A percentile compares a stretch with the other conserved stretches of the same genome.
Conservation (phyloP, 805 yeast genomes). For the Schwanniomyces yamadae region DNA sequence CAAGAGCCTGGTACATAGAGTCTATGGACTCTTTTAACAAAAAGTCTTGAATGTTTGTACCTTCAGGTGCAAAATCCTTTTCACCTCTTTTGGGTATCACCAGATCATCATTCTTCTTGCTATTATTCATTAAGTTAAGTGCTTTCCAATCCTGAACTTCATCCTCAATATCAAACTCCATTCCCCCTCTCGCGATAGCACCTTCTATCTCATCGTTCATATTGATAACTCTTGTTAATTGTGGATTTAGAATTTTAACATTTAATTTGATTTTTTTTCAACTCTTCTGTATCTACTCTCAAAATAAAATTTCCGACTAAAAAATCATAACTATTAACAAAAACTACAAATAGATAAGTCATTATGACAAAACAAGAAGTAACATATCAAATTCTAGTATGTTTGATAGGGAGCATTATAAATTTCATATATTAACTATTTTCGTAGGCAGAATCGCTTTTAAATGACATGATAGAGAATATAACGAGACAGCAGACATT, state of each 20-base stretch:
- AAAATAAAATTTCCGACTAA: neutral
- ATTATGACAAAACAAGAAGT: constrained; percentile 17
- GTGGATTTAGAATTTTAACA: too few relatives aligned
- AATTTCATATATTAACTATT: constrained; percentile 11
- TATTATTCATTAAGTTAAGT: constrained; percentile 6
- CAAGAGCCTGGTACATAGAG: constrained; percentile 72
- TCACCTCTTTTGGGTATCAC: constrained; percentile 71
- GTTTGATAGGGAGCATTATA: constrained; percentile 5
- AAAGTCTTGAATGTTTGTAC: constrained; percentile 51
- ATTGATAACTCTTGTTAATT: too few relatives aligned
- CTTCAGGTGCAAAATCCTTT: constrained; percentile 85
- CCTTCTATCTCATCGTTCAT: constrained; percentile 2
- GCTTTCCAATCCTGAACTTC: constrained; percentile 37
- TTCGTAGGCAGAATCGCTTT: constrained; percentile 38
- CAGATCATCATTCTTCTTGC: constrained; percentile 3
- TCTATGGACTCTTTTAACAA: constrained; percentile 53
- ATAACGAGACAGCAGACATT: constrained; percentile 33
- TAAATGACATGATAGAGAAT: constrained; percentile 32
- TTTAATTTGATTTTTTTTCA: too few relatives aligned
- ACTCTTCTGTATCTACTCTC: too few relatives aligned
- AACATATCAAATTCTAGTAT: constrained; percentile 21
- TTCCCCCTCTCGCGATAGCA: constrained; percentile 3
- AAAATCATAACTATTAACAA: too few relatives aligned
- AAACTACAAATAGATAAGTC: too few relatives aligned
- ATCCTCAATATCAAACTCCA: constrained; percentile 18